Base-by-base conservation (phyloP, 805 yeast species). In the Ogataea methanolica region DNA sequence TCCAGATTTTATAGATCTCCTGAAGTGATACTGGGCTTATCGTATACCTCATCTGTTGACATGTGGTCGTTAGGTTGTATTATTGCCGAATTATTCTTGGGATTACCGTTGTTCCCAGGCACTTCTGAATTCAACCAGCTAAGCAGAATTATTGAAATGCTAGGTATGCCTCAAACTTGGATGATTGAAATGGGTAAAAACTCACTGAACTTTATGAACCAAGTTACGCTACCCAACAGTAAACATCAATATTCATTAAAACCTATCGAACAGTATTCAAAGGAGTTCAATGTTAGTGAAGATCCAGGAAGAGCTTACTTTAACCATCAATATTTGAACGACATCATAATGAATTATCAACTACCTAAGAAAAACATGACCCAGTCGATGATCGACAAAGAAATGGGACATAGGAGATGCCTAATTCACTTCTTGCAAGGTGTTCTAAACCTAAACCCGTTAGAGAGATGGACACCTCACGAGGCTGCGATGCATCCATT, bases 101-200 rank as follows among this genome's bases (percentile, higher is more conserved):
- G 99, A 1, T 73, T 92, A 47, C 99, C 99, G 1, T 74, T 92
- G 55, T 89, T 92, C 58, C 97, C 99, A 0, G 99, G 99, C 3
- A 78, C 90, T 3, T 87, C 96, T 0, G 99, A 94, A 66, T 94
- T 83, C 66, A 90, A 92, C 62, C 97, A 92, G 66, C 70, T 95
- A 39, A 74, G 80, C 51, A 82, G 96, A 55, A 90, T 94, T 36
- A 80, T 85, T 3, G 84, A 85, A 39, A 85, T 90, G 72, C 66
- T 92, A 49, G 97, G 96, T 0, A 66, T 72, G 52, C 99, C 99
- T 22, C 97, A 97, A 11, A 71, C 84, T 22, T 96, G 97, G 88
- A 94, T 94, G 99, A 74, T 92, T 54, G 97, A 92, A 53, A 89
- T 88, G 82, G 99, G 98, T 26, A 85, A 88, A 55, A 89, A 85